Percentiles rank a stretch among this genome's conserved stretches.
Evolutionary conservation across 169 alveolate genomes (phyloP).

Genomic region (Plasmodium coatneyi): DNA sequence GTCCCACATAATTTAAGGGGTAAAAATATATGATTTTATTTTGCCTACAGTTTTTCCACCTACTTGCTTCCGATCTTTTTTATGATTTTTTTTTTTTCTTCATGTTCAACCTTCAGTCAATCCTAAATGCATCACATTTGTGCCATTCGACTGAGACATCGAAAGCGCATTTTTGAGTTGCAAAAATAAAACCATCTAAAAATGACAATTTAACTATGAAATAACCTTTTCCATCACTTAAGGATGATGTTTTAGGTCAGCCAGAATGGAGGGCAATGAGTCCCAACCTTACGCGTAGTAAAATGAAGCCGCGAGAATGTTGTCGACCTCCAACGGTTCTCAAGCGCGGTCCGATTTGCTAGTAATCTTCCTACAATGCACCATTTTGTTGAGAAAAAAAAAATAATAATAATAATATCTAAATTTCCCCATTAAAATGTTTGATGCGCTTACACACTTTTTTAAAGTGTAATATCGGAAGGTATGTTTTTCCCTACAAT

Average conservation of each 20-base stretch:
- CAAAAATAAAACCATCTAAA: not conserved
- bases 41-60: not conserved
- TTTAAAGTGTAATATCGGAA: not conserved
- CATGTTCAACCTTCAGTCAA: not conserved
- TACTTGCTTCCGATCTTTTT: not conserved
- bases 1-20: not conserved
- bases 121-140: not conserved
- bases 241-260: not conserved
- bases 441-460: not conserved
- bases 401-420: not conserved
- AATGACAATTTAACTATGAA: not conserved
- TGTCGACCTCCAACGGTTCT: not conserved
- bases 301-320: not conserved
- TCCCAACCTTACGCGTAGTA: not conserved
- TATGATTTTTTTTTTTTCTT: not conserved
- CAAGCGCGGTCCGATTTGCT: not conserved
- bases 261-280: not conserved
- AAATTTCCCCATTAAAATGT: not conserved
- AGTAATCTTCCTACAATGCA: not conserved
- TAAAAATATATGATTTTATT: not conserved
- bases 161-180: not conserved
- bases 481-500: not conserved
- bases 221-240: not conserved
- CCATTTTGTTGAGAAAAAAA: not conserved
- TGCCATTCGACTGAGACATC: not conserved